Conservation (phyloP, 2,329 filamentous ascomycete species). For the Colletotrichum liaoningense region DNA sequence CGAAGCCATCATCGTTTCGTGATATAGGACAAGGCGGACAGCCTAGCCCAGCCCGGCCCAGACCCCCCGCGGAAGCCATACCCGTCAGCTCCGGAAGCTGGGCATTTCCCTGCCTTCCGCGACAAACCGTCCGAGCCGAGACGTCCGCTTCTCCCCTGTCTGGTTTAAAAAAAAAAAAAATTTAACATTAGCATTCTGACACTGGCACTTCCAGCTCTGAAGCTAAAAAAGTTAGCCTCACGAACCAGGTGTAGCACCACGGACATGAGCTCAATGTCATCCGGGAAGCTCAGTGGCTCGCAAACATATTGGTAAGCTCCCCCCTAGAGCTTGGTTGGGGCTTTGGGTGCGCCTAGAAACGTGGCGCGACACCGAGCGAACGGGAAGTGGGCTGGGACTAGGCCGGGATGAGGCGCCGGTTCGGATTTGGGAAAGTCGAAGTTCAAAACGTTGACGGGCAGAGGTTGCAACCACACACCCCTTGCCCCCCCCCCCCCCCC, state of each 20-base stretch:
- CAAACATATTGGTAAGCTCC: background rate
- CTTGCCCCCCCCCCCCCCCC: background rate
- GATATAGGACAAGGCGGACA: background rate
- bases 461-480: background rate
- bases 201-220: background rate
- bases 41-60: too few species aligned
- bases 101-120: background rate
- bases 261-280: background rate
- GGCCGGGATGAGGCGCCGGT: background rate
- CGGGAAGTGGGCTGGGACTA: conserved; percentile 18
- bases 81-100: background rate
- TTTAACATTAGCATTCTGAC: background rate
- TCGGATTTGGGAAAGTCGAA: background rate
- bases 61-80: background rate
- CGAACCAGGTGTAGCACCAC: background rate
- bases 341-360: background rate
- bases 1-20: background rate
- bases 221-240: background rate
- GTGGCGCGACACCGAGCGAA: conserved; percentile 12
- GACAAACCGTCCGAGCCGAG: background rate
- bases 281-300: background rate
- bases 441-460: background rate
- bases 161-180: too few species aligned
- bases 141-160: background rate
- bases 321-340: background rate